Percentiles rank a stretch among this genome's conserved stretches.
Evolutionary conservation across 352 stramenopile genomes (phyloP).

Genomic region (Elongisporangium undulatum): DNA sequence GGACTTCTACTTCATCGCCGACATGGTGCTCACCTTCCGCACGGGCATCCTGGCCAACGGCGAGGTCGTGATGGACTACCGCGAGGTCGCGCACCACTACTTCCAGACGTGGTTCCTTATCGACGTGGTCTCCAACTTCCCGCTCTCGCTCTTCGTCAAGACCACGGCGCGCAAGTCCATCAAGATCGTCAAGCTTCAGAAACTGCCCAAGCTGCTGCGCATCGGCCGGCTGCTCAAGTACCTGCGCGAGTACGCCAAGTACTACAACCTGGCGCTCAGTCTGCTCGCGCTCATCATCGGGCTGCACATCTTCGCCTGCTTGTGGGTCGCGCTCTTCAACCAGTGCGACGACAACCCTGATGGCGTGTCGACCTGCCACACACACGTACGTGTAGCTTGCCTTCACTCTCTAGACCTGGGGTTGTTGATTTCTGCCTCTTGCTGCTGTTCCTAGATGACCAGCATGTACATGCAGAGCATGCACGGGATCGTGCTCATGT

Average conservation of each 20-base stretch:
- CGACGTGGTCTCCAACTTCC: slow-evolving; percentile 81
- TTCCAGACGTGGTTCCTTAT: slow-evolving; percentile 78
- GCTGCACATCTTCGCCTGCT: slow-evolving; percentile 65
- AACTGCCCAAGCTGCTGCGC: slow-evolving; percentile 79
- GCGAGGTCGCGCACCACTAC: slow-evolving; percentile 59
- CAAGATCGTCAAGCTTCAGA: slow-evolving; percentile 84
- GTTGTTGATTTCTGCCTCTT: too few species aligned
- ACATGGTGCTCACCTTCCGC: slow-evolving; percentile 78
- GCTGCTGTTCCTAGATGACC: slow-evolving; percentile 23
- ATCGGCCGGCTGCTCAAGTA: slow-evolving; percentile 73
- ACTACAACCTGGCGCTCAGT: slow-evolving; percentile 76
- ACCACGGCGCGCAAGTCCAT: slow-evolving; percentile 58
- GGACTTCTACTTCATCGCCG: slow-evolving; percentile 76
- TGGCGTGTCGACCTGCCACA: slow-evolving; percentile 23
- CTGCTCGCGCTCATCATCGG: slow-evolving; percentile 61
- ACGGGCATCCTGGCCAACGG: slow-evolving; percentile 73
- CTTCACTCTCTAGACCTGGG: not conserved
- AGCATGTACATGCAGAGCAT: slow-evolving; percentile 74
- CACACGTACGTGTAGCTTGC: slow-evolving; percentile 21
- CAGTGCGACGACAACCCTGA: slow-evolving; percentile 33
- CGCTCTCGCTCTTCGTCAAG: slow-evolving; percentile 59
- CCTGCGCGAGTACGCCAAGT: slow-evolving; percentile 79
- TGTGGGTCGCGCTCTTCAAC: slow-evolving; percentile 72
- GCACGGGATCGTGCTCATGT: slow-evolving; percentile 76
- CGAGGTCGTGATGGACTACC: slow-evolving; percentile 77